Evolutionary conservation across 352 stramenopile genomes (phyloP).

Genomic region (Phytopythium kandeliae): DNA sequence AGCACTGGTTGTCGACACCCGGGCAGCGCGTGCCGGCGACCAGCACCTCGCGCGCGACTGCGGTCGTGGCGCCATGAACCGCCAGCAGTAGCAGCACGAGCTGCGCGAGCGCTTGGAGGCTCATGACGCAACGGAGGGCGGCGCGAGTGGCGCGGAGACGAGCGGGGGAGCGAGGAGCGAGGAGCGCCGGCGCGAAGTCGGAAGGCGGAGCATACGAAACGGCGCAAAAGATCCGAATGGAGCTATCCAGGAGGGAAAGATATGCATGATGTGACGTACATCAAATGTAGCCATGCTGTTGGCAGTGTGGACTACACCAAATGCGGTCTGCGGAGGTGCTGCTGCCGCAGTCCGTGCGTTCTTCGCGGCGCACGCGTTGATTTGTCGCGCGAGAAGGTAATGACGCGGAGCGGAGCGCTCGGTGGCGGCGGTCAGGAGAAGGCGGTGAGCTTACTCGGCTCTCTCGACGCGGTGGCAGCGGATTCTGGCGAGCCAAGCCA

Average conservation of each 20-base stretch:
- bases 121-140: not conserved
- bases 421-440: no score
- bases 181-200: no score
- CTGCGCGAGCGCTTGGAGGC: not conserved
- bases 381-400: no score
- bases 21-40: slow-evolving; percentile 37
- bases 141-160: not conserved
- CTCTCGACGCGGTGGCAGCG: no score
- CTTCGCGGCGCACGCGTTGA: not conserved
- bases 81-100: slow-evolving; percentile 4
- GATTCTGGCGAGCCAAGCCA: no score
- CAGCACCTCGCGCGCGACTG: slow-evolving; percentile 10
- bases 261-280: slow-evolving; percentile 1
- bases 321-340: no score
- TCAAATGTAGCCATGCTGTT: slow-evolving; percentile 1
- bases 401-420: no score
- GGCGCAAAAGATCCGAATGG: no score
- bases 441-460: no score
- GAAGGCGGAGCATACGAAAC: not conserved
- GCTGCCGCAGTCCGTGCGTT: no score
- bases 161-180: not conserved
- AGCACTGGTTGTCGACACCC: slow-evolving; percentile 60
- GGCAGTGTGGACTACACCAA: not conserved
- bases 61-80: not conserved
- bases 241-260: not conserved